Conservation (phyloP, 805 yeast genomes). For the Blastobotrys terrestris region DNA sequence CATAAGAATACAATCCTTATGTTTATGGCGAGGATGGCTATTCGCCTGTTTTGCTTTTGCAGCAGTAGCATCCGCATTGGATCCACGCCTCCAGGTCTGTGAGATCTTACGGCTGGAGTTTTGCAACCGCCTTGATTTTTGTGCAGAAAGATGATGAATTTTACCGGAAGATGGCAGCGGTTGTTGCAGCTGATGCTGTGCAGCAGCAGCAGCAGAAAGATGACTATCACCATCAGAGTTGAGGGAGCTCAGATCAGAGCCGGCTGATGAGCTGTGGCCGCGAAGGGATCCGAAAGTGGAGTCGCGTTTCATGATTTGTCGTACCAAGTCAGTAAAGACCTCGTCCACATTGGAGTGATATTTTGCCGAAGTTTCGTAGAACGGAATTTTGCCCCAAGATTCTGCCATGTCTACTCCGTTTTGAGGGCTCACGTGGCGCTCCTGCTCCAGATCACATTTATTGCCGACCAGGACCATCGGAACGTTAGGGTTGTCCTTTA, state of each 20-base stretch:
- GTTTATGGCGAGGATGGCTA: constrained; percentile 1
- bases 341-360: constrained; percentile 84
- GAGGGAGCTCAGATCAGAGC: neutral
- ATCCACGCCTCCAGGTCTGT: neutral
- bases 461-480: constrained; percentile 91
- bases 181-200: neutral
- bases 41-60: constrained; percentile 6
- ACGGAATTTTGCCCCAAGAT: constrained; percentile 85
- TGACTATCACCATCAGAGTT: neutral
- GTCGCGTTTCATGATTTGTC: constrained; percentile 81
- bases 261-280: neutral
- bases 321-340: constrained; percentile 79
- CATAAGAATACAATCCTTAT: constrained; percentile 23
- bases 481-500: constrained; percentile 65
- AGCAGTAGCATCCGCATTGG: neutral
- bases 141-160: neutral
- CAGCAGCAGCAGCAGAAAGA: no score
- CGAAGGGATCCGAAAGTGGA: constrained; percentile 19
- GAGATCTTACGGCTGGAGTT: neutral
- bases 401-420: constrained; percentile 80
- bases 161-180: neutral
- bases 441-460: constrained; percentile 76
- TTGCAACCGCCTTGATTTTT: neutral
- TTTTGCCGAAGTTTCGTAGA: constrained; percentile 92
- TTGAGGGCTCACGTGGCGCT: constrained; percentile 68